Evolutionary conservation across 495 filamentous ascomycete genomes (phyloP).

Genomic region (Letharia columbiana): DNA sequence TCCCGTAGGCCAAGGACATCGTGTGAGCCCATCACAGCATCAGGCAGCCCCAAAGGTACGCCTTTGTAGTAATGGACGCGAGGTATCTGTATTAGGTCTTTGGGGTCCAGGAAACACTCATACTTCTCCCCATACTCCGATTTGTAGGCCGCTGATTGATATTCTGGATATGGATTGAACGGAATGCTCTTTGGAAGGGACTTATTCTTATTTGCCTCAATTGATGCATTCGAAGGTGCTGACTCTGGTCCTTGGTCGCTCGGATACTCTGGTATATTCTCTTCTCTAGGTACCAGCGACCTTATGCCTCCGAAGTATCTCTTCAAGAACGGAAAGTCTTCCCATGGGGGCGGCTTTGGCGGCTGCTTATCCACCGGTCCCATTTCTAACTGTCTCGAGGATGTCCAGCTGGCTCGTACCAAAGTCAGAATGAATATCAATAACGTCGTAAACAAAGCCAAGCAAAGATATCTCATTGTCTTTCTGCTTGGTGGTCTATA

Average conservation of each 20-base stretch:
- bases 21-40: constrained; percentile 73
- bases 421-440: constrained; percentile 64
- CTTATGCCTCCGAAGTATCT: constrained; percentile 79
- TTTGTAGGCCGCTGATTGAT: constrained; percentile 50
- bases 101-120: constrained; percentile 67
- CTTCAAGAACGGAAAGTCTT: constrained; percentile 69
- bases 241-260: constrained; percentile 35
- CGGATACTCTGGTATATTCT: constrained; percentile 72
- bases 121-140: constrained; percentile 52
- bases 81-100: constrained; percentile 55
- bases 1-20: constrained; percentile 69
- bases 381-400: constrained; percentile 49
- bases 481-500: constrained; percentile 53
- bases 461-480: constrained; percentile 62
- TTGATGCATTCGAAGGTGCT: constrained; percentile 22
- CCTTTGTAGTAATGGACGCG: constrained; percentile 61
- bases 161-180: constrained; percentile 63
- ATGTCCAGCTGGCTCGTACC: constrained; percentile 58
- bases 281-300: constrained; percentile 49
- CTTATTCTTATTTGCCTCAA: constrained; percentile 24
- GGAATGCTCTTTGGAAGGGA: constrained; percentile 43
- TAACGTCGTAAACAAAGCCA: constrained; percentile 57
- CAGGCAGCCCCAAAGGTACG: constrained; percentile 70
- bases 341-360: constrained; percentile 63
- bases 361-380: constrained; percentile 38